Conservation (phyloP, 2,329 filamentous ascomycete genomes). For the Gremmenia infestans region DNA sequence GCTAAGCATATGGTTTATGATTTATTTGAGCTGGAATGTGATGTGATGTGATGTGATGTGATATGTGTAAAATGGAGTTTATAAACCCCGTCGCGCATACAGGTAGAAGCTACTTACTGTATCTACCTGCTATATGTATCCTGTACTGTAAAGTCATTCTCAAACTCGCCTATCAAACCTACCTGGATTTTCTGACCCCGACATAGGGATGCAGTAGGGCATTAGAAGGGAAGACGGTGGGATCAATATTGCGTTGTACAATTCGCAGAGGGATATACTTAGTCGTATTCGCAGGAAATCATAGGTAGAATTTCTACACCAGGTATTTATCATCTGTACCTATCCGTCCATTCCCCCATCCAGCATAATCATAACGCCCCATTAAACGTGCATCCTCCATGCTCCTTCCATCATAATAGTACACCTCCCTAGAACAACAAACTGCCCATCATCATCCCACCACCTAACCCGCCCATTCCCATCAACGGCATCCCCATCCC, state of each 20-base stretch:
- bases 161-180: no score
- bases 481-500: slow-evolving; percentile 40
- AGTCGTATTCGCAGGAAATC: background rate
- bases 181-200: no score
- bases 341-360: background rate
- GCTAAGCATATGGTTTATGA: background rate
- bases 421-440: slow-evolving; percentile 27
- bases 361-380: background rate
- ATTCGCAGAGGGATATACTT: background rate
- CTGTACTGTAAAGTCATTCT: no score
- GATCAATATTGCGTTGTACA: background rate
- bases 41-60: no score
- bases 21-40: no score
- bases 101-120: no score
- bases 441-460: slow-evolving; percentile 43
- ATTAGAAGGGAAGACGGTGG: background rate
- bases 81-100: no score
- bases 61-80: no score
- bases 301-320: background rate
- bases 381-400: no score
- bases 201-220: no score
- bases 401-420: background rate
- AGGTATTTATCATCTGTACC: background rate
- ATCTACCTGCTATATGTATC: no score
- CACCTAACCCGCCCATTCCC: slow-evolving; percentile 38